phyloP scores from a whole-genome alignment of 1,139 yeast species.

The Protomyces arabidopsidicola region DNA sequence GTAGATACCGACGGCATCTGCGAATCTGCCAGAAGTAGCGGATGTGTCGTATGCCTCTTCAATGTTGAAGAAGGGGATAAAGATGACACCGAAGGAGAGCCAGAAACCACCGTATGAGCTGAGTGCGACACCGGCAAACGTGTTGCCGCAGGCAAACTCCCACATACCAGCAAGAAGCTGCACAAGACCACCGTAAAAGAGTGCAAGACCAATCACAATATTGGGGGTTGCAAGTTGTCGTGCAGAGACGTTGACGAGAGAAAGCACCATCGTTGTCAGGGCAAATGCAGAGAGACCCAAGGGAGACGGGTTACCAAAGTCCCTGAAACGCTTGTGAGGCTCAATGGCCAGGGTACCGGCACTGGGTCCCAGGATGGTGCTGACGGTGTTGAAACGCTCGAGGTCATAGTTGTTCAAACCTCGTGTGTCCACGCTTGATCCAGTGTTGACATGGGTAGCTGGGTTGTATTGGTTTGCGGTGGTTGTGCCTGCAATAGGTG shows the following conservation, averaged over 20 bases:
- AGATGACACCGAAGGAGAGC: conserved; percentile 71
- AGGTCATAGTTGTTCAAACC: conserved; percentile 5
- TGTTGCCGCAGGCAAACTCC: conserved; percentile 65
- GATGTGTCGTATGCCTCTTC: conserved; percentile 49
- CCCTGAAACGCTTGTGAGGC: conserved; percentile 49
- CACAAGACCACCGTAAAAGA: conserved; percentile 80
- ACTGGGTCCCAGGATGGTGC: conserved; percentile 27
- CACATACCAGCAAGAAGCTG: conserved; percentile 65
- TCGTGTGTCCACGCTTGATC: conserved; percentile 11
- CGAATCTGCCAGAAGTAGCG: conserved; percentile 41
- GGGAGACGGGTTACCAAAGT: conserved; percentile 86
- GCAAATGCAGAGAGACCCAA: conserved; percentile 81
- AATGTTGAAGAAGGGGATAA: conserved; percentile 70
- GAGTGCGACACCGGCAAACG: conserved; percentile 86
- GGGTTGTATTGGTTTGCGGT: conserved; percentile 22
- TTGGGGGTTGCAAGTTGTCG: conserved; percentile 52
- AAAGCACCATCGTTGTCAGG: conserved; percentile 73
- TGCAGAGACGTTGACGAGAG: conserved; percentile 61
- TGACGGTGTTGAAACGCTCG: conserved; percentile 22
- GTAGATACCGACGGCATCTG: conserved; percentile 66
- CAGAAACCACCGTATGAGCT: conserved; percentile 84
- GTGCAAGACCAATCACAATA: conserved; percentile 67
- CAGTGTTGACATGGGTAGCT: conserved; percentile 2
- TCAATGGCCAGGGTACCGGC: conserved; percentile 40
- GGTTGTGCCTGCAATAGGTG: conserved; percentile 4